Evolutionary conservation across 139 green algal genomes (phyloP), one percentile per base, ranked within the genome.

Genomic region (Picochlorum sp.): DNA sequence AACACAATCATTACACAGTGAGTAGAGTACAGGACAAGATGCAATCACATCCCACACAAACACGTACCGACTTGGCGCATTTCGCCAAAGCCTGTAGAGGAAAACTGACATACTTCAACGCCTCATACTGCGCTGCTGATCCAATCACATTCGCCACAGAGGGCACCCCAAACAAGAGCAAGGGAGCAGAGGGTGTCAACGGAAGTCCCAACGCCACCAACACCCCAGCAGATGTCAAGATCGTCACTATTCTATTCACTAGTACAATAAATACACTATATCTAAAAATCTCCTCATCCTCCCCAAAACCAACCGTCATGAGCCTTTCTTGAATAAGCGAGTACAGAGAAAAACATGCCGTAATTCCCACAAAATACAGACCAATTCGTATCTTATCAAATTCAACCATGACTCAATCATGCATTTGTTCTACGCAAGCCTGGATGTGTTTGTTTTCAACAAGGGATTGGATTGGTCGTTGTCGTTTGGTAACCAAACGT

Each of bases 101-200:
- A 70, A 99, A 98, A 34, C 79, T 88, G 3, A 98, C 84, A 75
- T 96, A 94, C 70, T 95, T 96, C 9, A 99, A 80, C 9, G 94
- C 94, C 65, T 98, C 93, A 49, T 98, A 98, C 76, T 98, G 93
- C 77, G 90, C 96, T 45, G 75, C 86, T 3, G 91, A 97, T 16
- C 89, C 91, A 21, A 95, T 68, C 13, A 98, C 90, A 58, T 98
- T 98, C 49, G 86, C 94, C 16, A 95, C 20, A 4, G 78, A 87
- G 1, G 92, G 82, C 5, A 71, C 72, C 0, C 74, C 72, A 69
- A 92, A 95, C 7, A 66, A 72, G 6, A 75, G 70, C 9, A 89
- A 41, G 8, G 86, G 86, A 11, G 88, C 88, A 18, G 56, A 47
- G 1, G 81, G 83, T 44, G 21, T 14, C 20, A 85, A 14, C 21